Evolutionary conservation across 768 basidiomycete species (phyloP).

Genomic region (Russula virescens): DNA sequence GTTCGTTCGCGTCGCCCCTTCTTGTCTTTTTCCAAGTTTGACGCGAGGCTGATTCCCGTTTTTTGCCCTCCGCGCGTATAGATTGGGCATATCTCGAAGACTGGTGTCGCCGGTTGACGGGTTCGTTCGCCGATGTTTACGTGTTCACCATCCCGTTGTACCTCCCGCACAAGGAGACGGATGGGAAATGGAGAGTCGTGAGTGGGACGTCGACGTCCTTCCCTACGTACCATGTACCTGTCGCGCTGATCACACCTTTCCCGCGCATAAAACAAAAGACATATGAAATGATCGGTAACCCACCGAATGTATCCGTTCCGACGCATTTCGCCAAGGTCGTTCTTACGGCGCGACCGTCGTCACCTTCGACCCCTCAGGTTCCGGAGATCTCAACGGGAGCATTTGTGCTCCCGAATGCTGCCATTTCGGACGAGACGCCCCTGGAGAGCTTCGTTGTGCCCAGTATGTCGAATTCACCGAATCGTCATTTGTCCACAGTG

Average conservation of each 20-base stretch:
- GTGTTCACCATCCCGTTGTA: constrained; percentile 98
- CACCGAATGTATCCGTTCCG: constrained; percentile 87
- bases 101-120: constrained; percentile 88
- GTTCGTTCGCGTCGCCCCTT: constrained; percentile 40
- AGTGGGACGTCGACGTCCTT: constrained; percentile 31
- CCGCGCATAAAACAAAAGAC: constrained; percentile 42
- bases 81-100: constrained; percentile 97
- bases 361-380: constrained; percentile 62
- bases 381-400: constrained; percentile 84
- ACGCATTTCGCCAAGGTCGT: constrained; percentile 99
- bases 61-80: constrained; percentile 36
- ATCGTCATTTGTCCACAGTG: background rate
- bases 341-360: constrained; percentile 66
- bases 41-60: no score
- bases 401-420: constrained; percentile 93
- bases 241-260: background rate
- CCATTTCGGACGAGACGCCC: constrained; percentile 78
- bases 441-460: constrained; percentile 79
- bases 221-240: no score
- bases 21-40: background rate
- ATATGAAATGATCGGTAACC: constrained; percentile 91
- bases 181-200: constrained; percentile 95
- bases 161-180: constrained; percentile 74
- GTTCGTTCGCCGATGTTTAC: constrained; percentile 89
- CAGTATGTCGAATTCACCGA: constrained; percentile 39